Conservation (phyloP, 495 filamentous ascomycete species). For the Penicillium goetzii region DNA sequence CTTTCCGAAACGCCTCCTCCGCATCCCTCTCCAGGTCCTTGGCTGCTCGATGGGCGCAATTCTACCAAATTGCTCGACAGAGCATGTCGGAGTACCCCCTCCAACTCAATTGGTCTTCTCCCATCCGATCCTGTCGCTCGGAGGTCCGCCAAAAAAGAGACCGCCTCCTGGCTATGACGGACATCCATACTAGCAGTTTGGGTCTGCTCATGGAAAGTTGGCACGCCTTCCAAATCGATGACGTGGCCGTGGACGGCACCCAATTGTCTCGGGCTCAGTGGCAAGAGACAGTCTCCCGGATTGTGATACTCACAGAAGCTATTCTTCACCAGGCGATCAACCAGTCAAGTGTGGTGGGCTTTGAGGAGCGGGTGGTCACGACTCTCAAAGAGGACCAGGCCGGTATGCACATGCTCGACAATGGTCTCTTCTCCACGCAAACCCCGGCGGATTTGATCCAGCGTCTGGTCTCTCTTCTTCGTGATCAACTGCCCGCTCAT, state of each 20-base stretch:
- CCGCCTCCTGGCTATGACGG: conserved; percentile 65
- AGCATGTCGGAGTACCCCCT: conserved; percentile 66
- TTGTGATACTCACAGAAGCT: conserved; percentile 78
- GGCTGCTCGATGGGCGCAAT: conserved; percentile 63
- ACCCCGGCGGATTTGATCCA: conserved; percentile 63
- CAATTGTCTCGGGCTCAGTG: conserved; percentile 57
- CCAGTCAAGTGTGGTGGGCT: conserved; percentile 56
- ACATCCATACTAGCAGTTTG: conserved; percentile 82
- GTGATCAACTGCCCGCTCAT: conserved; percentile 63
- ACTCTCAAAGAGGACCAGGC: conserved; percentile 64
- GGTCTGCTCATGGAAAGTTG: conserved; percentile 85
- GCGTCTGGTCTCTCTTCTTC: conserved; percentile 68
- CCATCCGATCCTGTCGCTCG: conserved; percentile 68
- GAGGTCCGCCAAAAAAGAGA: conserved; percentile 72
- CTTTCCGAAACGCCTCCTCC: conserved; percentile 52
- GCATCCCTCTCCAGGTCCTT: conserved; percentile 13
- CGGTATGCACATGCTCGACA: conserved; percentile 36
- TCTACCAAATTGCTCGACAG: conserved; percentile 77
- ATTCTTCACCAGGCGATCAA: conserved; percentile 61
- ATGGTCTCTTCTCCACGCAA: conserved; percentile 29
- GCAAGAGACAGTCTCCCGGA: conserved; percentile 70
- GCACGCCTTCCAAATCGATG: conserved; percentile 59
- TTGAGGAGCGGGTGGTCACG: conserved; percentile 72
- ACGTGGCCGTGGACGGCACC: conserved; percentile 40
- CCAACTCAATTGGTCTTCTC: conserved; percentile 62